Base-by-base conservation (phyloP, 257 asterid genomes). In the Ilex aquifolium region DNA sequence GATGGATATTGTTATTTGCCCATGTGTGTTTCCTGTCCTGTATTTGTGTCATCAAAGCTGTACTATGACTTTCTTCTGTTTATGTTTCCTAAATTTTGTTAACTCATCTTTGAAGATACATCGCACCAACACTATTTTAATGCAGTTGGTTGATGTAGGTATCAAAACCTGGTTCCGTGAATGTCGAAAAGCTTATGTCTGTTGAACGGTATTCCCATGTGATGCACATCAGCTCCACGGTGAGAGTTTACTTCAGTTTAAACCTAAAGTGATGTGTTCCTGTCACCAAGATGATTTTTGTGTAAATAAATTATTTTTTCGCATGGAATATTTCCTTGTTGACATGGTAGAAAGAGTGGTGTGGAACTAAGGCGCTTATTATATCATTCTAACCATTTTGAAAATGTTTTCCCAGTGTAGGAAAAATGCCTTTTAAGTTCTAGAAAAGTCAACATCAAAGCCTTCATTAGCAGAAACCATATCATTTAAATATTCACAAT, bases 191-290 rank as follows among this genome's bases (percentile, higher is more conserved):
- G 83, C 86, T 92, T 64, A 92, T 80, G 95, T 79, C 76, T 9
- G 66, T 92, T 30, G 96, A 92, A 69, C 79, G 95, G 67, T 89
- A 86, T 63, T 89, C 96, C 51, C 97, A 92, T 76, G 95, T 87
- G 67, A 92, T 89, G 97, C 97, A 92, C 83, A 85, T 88, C 62
- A 91, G 96, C 78, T 91, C 98, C 52, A 91, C 95, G 58, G 98
- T 86, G 81, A 84, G 95, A 69, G 72, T 62, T 57, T 8, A 30
- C 44, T 31, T 46, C 57, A 57, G 5, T 52, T 27, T 32, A 27
- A 8, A 51, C 42, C 54, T 63, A 14, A 21, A 53, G 17, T 56
- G 13, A 21, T 21, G 27, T 7, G 62, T 16, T 32, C 56, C 21
- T 13, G 39, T 30, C 30, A 32, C 57, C 36, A 55, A 42, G 53